Evolutionary conservation across 495 filamentous ascomycete genomes (phyloP).

Genomic region (Pseudotulostoma volvatum): DNA sequence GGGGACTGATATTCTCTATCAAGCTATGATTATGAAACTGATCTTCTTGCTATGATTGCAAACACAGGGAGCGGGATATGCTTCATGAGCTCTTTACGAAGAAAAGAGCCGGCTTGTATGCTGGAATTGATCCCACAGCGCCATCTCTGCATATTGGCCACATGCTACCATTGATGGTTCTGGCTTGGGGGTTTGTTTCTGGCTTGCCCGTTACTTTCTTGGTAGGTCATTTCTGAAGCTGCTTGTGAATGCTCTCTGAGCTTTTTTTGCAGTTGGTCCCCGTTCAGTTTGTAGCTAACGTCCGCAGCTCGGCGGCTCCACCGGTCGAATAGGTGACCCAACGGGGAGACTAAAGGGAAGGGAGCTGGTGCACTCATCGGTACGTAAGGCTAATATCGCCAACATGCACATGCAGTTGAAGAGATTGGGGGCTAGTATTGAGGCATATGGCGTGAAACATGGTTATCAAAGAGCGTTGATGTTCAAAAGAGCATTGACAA

Average conservation of each 20-base stretch:
- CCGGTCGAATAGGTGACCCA: slow-evolving; percentile 76
- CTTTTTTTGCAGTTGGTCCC: background rate
- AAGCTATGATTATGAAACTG: slow-evolving; percentile 1
- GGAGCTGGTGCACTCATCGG: slow-evolving; percentile 33
- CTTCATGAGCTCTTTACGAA: slow-evolving; percentile 52
- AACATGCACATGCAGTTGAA: slow-evolving; percentile 71
- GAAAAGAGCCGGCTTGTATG: slow-evolving; percentile 64
- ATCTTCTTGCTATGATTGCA: slow-evolving; percentile 2
- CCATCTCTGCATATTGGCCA: slow-evolving; percentile 84
- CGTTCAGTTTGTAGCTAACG: background rate
- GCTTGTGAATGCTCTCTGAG: too few relatives aligned
- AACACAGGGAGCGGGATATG: slow-evolving; percentile 39
- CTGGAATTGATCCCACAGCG: slow-evolving; percentile 86
- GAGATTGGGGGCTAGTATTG: slow-evolving; percentile 56
- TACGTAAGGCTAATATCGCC: slow-evolving; percentile 51
- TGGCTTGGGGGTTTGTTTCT: slow-evolving; percentile 85
- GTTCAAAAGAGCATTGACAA: slow-evolving; percentile 48
- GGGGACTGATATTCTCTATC: background rate
- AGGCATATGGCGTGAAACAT: slow-evolving; percentile 38
- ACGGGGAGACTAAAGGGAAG: slow-evolving; percentile 57
- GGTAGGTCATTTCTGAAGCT: slow-evolving; percentile 32
- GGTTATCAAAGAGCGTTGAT: slow-evolving; percentile 44
- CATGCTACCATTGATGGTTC: slow-evolving; percentile 80
- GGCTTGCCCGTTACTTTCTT: slow-evolving; percentile 60
- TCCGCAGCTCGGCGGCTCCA: slow-evolving; percentile 61